Conservation (phyloP, 2,329 filamentous ascomycete genomes). For the Trichoderma harzianum region DNA sequence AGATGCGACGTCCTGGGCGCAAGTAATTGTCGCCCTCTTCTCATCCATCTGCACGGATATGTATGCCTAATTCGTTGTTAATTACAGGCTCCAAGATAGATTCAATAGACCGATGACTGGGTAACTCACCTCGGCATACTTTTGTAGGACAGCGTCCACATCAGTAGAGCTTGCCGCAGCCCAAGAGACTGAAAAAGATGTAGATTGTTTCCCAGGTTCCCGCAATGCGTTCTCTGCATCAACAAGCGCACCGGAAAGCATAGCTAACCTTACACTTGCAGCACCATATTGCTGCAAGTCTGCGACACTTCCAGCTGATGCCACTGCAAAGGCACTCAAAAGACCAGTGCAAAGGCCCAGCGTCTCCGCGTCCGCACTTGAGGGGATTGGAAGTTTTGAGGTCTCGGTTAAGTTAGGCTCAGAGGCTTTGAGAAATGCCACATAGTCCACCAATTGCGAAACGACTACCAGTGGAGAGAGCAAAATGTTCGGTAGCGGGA, state of each 20-base stretch:
- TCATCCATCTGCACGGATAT: background rate
- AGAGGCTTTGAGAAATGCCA: background rate
- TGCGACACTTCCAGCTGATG: background rate
- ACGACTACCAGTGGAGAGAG: conserved; percentile 38
- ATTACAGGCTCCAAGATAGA: background rate
- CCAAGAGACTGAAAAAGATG: conserved; percentile 36
- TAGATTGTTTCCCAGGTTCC: conserved; percentile 30
- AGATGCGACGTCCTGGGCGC: background rate
- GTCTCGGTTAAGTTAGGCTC: background rate
- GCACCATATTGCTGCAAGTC: background rate
- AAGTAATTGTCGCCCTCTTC: background rate
- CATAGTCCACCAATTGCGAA: conserved; percentile 37
- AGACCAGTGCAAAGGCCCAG: background rate
- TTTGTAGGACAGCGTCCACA: conserved; percentile 20
- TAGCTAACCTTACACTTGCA: no score
- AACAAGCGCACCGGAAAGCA: background rate
- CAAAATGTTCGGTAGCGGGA: conserved; percentile 29
- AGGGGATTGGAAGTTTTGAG: background rate
- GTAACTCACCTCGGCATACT: conserved; percentile 22
- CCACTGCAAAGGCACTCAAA: background rate
- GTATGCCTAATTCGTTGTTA: background rate
- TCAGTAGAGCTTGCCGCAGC: conserved; percentile 30
- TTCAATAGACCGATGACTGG: background rate
- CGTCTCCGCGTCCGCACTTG: background rate
- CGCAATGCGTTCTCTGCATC: conserved; percentile 23